phyloP scores from a whole-genome alignment of 208 protist genomes.

The Crithidia acanthocephali region DNA sequence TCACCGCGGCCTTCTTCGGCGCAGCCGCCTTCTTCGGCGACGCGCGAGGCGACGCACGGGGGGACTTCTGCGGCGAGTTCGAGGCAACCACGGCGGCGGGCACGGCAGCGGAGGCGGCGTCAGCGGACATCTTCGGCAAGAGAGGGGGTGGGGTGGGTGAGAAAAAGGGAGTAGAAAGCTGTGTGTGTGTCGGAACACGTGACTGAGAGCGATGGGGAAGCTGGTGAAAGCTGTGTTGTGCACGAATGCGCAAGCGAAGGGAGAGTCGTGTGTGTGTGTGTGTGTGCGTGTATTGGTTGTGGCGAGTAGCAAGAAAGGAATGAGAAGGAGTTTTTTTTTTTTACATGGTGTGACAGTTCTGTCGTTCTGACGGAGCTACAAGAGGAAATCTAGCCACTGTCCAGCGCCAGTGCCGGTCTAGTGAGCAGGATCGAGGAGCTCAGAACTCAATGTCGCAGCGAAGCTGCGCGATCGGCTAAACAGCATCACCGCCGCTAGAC shows the following conservation, averaged over 20 bases:
- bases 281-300: not conserved
- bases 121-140: conserved; percentile 24
- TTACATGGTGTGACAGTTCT: no score
- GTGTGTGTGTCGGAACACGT: conserved; percentile 4
- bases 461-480: no score
- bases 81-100: conserved; percentile 7
- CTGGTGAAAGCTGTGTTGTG: conserved; percentile 20
- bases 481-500: no score
- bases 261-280: not conserved
- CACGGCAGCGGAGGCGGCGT: conserved; percentile 11
- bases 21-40: conserved; percentile 32
- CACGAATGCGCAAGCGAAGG: not conserved
- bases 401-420: no score
- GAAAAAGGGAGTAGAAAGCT: not conserved
- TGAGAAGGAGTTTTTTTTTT: not conserved
- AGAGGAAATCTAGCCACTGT: no score
- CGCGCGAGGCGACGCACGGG: conserved; percentile 15
- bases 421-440: no score
- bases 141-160: not conserved
- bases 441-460: no score
- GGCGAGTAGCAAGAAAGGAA: not conserved
- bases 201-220: conserved; percentile 1
- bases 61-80: conserved; percentile 20
- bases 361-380: no score
- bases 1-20: conserved; percentile 40